Percentiles rank a stretch among this genome's conserved stretches.
Conservation (phyloP, 257 asterid species). For the Solanum piurae region DNA sequence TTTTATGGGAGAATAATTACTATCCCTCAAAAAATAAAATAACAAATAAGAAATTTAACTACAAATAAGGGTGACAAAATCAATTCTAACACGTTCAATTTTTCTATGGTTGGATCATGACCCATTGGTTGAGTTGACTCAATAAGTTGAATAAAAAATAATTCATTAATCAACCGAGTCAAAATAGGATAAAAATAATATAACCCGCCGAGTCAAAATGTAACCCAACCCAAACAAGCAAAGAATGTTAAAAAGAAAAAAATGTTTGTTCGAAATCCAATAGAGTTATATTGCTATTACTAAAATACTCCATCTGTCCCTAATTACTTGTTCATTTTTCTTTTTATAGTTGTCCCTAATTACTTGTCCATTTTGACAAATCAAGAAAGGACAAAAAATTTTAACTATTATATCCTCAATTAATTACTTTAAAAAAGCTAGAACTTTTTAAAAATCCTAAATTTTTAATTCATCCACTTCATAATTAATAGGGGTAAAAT, state of each 20-base stretch:
- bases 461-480: no score
- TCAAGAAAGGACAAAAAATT: no score
- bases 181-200: background rate
- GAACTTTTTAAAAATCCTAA: no score
- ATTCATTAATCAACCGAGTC: background rate
- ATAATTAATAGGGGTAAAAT: no score
- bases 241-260: background rate
- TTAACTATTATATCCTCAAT: no score
- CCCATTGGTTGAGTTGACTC: background rate
- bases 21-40: no score
- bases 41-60: background rate
- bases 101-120: background rate
- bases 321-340: no score
- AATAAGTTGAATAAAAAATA: background rate
- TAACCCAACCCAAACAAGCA: background rate
- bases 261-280: background rate
- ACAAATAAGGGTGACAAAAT: background rate
- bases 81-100: background rate
- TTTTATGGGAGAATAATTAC: background rate
- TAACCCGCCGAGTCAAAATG: background rate
- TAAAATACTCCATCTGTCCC: background rate
- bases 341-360: no score
- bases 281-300: background rate
- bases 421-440: no score
- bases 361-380: no score